These are phyloP conservation scores for Calonectria henricotiae DNA, from an alignment of 2,329 filamentous ascomycete species.

Conservation along the genomic window DNA sequence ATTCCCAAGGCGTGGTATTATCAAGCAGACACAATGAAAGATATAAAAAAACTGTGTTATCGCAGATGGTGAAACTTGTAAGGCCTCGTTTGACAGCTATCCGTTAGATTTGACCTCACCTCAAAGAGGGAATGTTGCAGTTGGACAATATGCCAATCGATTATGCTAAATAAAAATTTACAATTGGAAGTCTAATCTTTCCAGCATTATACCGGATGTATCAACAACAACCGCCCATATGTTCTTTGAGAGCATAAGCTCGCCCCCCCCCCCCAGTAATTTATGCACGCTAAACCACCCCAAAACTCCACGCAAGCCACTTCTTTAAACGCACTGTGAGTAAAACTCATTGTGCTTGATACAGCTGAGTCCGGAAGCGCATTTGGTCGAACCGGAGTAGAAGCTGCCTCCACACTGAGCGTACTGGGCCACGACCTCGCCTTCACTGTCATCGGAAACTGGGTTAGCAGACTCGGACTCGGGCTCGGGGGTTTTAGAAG, in stretches of 20 bases:
- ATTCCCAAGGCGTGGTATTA: too few relatives aligned
- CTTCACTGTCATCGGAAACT: background rate
- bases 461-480: background rate
- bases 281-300: background rate
- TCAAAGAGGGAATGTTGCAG: background rate
- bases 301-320: background rate
- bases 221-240: background rate
- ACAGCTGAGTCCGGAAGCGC: slow-evolving; percentile 45
- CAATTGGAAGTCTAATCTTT: slow-evolving; percentile 13
- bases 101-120: too few relatives aligned
- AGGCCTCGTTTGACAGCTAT: too few relatives aligned
- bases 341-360: slow-evolving; percentile 49
- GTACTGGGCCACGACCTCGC: slow-evolving; percentile 25
- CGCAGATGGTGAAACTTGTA: too few relatives aligned
- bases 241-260: background rate
- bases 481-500: slow-evolving; percentile 19
- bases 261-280: background rate
- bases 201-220: background rate
- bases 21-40: too few relatives aligned
- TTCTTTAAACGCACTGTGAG: slow-evolving; percentile 44
- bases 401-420: slow-evolving; percentile 47
- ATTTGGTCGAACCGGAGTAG: slow-evolving; percentile 37
- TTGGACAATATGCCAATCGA: background rate
- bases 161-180: background rate
- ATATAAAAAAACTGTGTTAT: too few relatives aligned